Base-by-base conservation (phyloP, 2,329 filamentous ascomycete species). In the Hypoxylon sp. region DNA sequence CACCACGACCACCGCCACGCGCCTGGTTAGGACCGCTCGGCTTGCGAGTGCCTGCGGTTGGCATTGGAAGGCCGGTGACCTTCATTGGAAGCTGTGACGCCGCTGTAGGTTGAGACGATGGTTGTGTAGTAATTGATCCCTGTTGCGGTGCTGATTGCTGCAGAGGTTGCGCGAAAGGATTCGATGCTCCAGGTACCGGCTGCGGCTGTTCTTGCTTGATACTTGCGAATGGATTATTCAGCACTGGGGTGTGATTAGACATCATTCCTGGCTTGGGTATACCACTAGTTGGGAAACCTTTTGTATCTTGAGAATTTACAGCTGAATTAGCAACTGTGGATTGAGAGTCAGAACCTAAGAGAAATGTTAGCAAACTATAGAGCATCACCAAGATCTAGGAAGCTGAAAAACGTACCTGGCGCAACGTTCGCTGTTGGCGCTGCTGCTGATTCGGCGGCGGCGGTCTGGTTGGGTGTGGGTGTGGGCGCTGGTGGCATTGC, bases 401-500 rank as follows among this genome's bases (percentile, higher is more conserved):
- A 9, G 14, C 19, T n/a, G 33, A 24, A 31, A 9, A 8, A 66
- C 69, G 19, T 72, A 74, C 74, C 47, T 37, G 69, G 48, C 54
- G 37, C 11, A 19, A 63, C 31, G 53, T 51, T 70, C 14, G 71
- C 54, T 57, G 60, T 48, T 10, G 71, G 42, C 26, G 63, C 44
- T 19, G 55, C 44, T 50, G 68, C 35, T n/a, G 66, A 54, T 51
- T 74, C 67, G 22, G 67, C 51, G 58, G 74, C 53, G 55, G 70
- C 69, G 52, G 74, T 71, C 69, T 77, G 81, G 14, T 77, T 76
- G 17, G 76, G 66, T 1, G 72, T 63, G 3, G 69, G 71, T n/a
- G 78, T 76, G 9, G 77, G 73, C 19, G 78, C 76, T 11, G 76
- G 73, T 8, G 87, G 84, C 77, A 88, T 91, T 10, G 89, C 87